Evolutionary conservation across 1,284 basidiomycete genomes (phyloP), one percentile per base, ranked within the genome.

Genomic region (Tylopilus orsonianus): DNA sequence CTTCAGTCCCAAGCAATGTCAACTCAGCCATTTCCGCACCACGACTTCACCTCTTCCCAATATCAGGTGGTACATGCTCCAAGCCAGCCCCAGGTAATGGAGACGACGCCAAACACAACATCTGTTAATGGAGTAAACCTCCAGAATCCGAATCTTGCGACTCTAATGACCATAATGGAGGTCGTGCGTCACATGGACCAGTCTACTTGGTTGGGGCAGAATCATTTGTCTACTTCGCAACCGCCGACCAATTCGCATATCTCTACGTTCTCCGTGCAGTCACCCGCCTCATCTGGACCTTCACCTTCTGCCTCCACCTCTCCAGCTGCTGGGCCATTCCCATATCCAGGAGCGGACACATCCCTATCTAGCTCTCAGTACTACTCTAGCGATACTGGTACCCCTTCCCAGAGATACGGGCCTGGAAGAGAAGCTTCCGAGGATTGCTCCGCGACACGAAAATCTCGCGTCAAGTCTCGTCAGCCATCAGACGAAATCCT

Each of bases 151-250:
- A 62, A 61, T 48, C 45, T 64, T 41, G 61, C 61, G 18, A 50
- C 62, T 9, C 41, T 68, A 6, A 66, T 66, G 67, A 68, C 63
- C 8, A 64, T 66, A 38, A 55, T 68, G 61, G 64, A 66, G 42
- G 65, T 69, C 27, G 48, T 66, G 39, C 59, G 67, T 46, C 64
- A 59, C 30, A 62, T 61, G 55, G 58, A 58, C 42, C 62, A 64
- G 7, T 48, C 60, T 43, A 49, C 42, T 13, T 50, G 59, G 54
- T 39, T 57, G 35, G 38, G 53, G 42, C 61, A 53, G 37, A 62
- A 45, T 49, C 56, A 57, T 47, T 19, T 49, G 3, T 42, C 59
- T 10, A 13, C 22, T 30, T 49, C 57, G 35, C 65, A 66, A 44
- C 30, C 43, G 9, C 35, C 48, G 14, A 18, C 8, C 29, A 49